These are phyloP conservation scores for Endocarpon pusillum DNA, from an alignment of 495 filamentous ascomycete species.

Conservation along the genomic window DNA sequence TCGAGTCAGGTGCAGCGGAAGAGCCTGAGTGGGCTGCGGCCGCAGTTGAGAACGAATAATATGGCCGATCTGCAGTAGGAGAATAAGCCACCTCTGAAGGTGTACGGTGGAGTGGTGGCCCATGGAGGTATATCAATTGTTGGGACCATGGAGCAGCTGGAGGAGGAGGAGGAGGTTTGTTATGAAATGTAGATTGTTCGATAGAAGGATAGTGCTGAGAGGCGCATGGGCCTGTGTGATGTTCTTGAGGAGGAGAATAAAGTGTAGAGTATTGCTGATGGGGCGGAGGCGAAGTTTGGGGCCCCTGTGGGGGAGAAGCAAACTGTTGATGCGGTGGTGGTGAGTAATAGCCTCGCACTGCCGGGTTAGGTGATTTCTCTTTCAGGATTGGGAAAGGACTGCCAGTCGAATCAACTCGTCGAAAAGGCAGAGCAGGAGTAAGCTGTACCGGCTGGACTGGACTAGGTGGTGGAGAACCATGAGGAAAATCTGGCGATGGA, in stretches of 20 bases:
- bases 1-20: conserved; percentile 9
- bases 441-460: not conserved
- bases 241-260: not conserved
- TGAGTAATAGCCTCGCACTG: not conserved
- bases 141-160: not conserved
- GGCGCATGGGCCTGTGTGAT: not conserved
- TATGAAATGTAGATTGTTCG: too few relatives aligned
- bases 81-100: not conserved
- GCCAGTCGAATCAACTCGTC: not conserved
- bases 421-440: not conserved
- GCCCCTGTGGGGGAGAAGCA: too few relatives aligned
- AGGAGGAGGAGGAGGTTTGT: not conserved
- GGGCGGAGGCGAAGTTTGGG: not conserved
- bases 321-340: too few relatives aligned
- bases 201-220: too few relatives aligned
- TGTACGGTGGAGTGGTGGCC: not conserved
- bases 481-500: not conserved
- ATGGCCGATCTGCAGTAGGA: conserved; percentile 9
- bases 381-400: not conserved
- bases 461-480: not conserved
- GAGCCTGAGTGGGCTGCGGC: conserved; percentile 18
- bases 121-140: too few relatives aligned
- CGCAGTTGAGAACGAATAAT: conserved; percentile 17
- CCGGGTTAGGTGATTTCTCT: not conserved
- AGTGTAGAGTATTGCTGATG: not conserved